Base-by-base conservation (phyloP, 2,329 filamentous ascomycete genomes). In the Aureobasidium sp. region DNA sequence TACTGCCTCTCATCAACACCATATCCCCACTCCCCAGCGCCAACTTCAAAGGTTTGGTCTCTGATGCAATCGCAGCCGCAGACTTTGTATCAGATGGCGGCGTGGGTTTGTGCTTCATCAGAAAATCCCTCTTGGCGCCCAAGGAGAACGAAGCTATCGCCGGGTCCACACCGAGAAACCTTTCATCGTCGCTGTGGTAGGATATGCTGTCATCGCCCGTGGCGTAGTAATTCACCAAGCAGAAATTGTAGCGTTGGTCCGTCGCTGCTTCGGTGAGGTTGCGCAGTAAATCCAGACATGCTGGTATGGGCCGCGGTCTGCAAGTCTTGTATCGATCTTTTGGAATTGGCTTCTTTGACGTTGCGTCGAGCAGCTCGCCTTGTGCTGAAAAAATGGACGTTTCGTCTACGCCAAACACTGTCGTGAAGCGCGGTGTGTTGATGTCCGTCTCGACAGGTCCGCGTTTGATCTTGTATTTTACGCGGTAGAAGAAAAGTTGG, bases 171-270 rank as follows among this genome's bases (percentile, higher is more conserved):
- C 86, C 87, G 0, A 91, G 75, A 60, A 91, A 93, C 5, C 79
- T 74, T 71, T 91, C 88, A 62, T 91, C 86, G 60, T 91, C 88
- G 44, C 83, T 86, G 67, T 91, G 86, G 62, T 85, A 91, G 10
- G 83, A 79, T 44, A 91, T 91, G 59, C 84, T 88, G 65, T 91
- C 86, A 5, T 80, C 72, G 0, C 87, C 86, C 3, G 79, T 79
- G n/a, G 84, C 83, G 63, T 91, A 91, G 70, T 91, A 91, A 63
- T 91, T 91, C 4, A 91, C 85, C 1, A 91, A 75, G 56, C 83
- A 86, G 64, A 90, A 88, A 64, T 91, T 91, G 69, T 85, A 91
- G 1, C 64, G 75, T 61, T 79, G 79, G n/a, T 76, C 77, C 0
- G 84, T 87, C 0, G 80, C 79, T 4, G 76, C 74, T 66, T 91